Base-by-base conservation (phyloP, 2,329 filamentous ascomycete genomes). In the Hymenoscyphus fraxineus region DNA sequence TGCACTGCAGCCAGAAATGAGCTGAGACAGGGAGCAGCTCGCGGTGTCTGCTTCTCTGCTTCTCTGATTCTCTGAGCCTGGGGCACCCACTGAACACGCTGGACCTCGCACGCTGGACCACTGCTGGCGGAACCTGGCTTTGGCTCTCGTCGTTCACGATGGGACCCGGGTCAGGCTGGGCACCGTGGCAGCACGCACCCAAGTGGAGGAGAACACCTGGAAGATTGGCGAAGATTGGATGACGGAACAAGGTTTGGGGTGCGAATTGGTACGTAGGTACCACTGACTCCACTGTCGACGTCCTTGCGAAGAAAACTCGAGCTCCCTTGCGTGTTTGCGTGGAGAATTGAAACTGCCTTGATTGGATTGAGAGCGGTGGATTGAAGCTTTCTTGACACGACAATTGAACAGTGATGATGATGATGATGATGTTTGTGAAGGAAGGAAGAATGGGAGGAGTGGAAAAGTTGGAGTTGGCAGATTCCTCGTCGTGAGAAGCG, bases 1-100 rank as follows among this genome's bases (percentile, higher is more conserved):
- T 57, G 58, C 22, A 19, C 44, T 56, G 64, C 68, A 66, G 59
- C 65, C 64, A 67, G 67, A 69, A 68, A 69, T 67, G 68, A 67
- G 70, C 69, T 71, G 69, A 69, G 70, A 70, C 67, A 65, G 59
- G 63, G 44, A 22, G 35, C 35, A 35, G 35, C 60, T 44, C 22
- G 44, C 40, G 16, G 40, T 27, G 27, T 27, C 3, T n/a, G n/a
- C n/a, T 27, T 3, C 27, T 27, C 27, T 27, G 27, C 27, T 40
- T 51, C 27, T 15, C 39, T 38, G 44, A 13, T 19, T 5, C 3
- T 5, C 41, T 16, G 44, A 16, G 16, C 44, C 15, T 16, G 44
- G 44, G 16, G 19, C 44, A 51, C 44, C 5, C 44, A 27, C 9
- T 27, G 54, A 47, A 22, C 6, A 22, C n/a, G 6, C 12, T 22